These are phyloP conservation scores for Naganishia onofrii DNA, from an alignment of 768 basidiomycete species.

Conservation along the genomic window DNA sequence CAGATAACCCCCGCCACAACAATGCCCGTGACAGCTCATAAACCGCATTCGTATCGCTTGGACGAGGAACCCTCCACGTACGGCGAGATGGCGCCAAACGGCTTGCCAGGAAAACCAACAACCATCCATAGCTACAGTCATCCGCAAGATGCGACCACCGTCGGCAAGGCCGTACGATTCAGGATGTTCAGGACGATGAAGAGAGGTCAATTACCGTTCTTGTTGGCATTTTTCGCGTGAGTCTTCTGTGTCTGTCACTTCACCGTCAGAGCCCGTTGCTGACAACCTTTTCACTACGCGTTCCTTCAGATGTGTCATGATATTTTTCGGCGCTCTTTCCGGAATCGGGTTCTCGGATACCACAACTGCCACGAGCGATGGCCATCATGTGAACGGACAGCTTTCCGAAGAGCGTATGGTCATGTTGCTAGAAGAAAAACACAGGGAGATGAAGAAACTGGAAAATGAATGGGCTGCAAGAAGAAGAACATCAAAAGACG, in stretches of 20 bases:
- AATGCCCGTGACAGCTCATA: not conserved
- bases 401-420: slow-evolving; percentile 10
- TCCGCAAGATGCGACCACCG: slow-evolving; percentile 24
- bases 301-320: slow-evolving; percentile 41
- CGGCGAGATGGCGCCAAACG: slow-evolving; percentile 2
- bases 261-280: not conserved
- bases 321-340: slow-evolving; percentile 48
- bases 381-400: not conserved
- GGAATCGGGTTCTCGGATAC: slow-evolving; percentile 47
- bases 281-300: not conserved
- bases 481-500: slow-evolving; percentile 48
- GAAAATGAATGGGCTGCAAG: slow-evolving; percentile 45
- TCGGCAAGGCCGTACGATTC: slow-evolving; percentile 39
- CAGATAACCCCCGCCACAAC: no score
- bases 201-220: slow-evolving; percentile 47
- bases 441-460: slow-evolving; percentile 42
- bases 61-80: not conserved
- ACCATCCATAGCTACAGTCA: not conserved
- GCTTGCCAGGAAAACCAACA: not conserved
- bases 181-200: slow-evolving; percentile 38
- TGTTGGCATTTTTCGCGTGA: slow-evolving; percentile 47
- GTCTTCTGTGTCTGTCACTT: slow-evolving; percentile 18
- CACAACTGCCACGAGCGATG: slow-evolving; percentile 5
- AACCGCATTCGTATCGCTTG: not conserved
- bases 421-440: slow-evolving; percentile 16